Conservation (phyloP, 768 basidiomycete species). For the Lactifluus pinguis region DNA sequence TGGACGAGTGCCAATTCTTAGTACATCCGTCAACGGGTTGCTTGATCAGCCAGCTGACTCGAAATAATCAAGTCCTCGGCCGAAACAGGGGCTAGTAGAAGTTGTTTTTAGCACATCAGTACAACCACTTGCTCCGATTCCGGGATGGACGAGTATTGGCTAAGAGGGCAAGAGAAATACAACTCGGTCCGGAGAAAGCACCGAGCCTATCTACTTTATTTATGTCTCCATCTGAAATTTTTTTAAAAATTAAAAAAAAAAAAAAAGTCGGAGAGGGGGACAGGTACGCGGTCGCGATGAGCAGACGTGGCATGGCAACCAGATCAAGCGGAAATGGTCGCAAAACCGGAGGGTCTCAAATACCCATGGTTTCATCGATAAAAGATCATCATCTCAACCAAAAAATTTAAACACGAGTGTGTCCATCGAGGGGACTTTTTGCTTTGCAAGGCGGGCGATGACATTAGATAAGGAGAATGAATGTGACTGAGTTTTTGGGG, state of each 20-base stretch:
- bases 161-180: not conserved
- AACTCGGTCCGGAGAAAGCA: too few species aligned
- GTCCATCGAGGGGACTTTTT: not conserved
- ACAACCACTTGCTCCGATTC: not conserved
- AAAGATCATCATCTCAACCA: not conserved
- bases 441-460: not conserved
- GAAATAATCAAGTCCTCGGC: not conserved
- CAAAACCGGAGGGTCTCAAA: not conserved
- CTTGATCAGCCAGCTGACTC: slow-evolving; percentile 9
- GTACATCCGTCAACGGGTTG: too few species aligned
- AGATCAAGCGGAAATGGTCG: slow-evolving; percentile 10
- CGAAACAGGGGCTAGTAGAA: slow-evolving; percentile 12
- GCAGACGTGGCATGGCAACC: slow-evolving; percentile 11
- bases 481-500: not conserved
- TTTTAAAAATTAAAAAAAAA: not conserved
- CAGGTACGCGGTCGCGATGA: slow-evolving; percentile 3
- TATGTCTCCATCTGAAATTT: not conserved
- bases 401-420: not conserved
- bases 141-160: not conserved
- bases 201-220: not conserved
- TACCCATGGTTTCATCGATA: slow-evolving; percentile 10
- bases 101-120: not conserved
- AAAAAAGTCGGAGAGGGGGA: not conserved
- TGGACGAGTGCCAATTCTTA: too few species aligned
- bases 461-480: not conserved